Conservation (phyloP, 192 early-diverging fungal species). For the Coemansia pectinata region DNA sequence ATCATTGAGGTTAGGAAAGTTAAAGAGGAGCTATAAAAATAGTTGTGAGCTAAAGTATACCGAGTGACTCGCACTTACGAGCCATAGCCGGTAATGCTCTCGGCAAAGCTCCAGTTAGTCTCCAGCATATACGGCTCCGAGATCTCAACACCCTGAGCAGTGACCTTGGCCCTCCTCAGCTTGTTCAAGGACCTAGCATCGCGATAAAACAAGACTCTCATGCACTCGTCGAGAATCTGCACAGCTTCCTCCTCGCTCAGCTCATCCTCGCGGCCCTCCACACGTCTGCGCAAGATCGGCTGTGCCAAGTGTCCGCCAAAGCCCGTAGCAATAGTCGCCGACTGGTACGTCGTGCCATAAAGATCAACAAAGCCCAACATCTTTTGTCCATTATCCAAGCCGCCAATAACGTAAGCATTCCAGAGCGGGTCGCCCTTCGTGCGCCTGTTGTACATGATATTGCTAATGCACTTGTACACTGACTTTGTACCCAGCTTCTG, state of each 20-base stretch:
- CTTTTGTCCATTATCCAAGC: conserved; percentile 70
- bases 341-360: conserved; percentile 91
- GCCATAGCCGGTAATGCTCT: conserved; percentile 73
- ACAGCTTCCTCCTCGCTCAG: conserved; percentile 89
- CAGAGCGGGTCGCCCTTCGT: conserved; percentile 91
- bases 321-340: conserved; percentile 90
- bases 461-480: conserved; percentile 88
- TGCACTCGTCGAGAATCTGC: conserved; percentile 80
- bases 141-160: conserved; percentile 76
- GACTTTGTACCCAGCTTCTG: conserved; percentile 80
- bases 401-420: conserved; percentile 94
- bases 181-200: conserved; percentile 92
- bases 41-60: too few relatives aligned
- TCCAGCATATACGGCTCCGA: conserved; percentile 83
- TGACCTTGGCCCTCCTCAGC: conserved; percentile 92
- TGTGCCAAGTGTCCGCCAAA: conserved; percentile 89
- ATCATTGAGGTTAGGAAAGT: background rate
- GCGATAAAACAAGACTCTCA: conserved; percentile 93
- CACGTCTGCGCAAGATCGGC: conserved; percentile 88
- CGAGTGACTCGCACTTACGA: conserved; percentile 36
- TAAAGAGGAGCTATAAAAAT: background rate
- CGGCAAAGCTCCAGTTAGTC: conserved; percentile 93
- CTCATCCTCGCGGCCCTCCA: conserved; percentile 83
- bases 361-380: conserved; percentile 94
- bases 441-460: conserved; percentile 90